Conservation (phyloP, 768 basidiomycete species). For the Amyloporia xantha region DNA sequence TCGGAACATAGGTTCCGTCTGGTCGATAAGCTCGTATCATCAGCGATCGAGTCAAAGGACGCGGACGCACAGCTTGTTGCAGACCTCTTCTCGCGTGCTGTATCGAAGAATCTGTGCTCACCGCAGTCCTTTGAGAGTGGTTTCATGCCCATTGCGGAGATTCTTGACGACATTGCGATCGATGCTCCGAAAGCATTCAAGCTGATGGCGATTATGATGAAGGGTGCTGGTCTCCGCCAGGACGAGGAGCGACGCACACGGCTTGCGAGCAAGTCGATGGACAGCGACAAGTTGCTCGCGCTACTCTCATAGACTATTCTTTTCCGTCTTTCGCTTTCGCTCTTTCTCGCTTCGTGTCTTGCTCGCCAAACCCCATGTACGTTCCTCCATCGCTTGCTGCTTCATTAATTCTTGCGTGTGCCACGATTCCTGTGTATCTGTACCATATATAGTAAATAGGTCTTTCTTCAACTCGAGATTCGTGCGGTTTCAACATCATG, state of each 20-base stretch:
- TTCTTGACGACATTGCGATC: constrained; percentile 83
- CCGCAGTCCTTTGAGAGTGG: constrained; percentile 66
- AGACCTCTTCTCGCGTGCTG: constrained; percentile 61
- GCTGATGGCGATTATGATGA: constrained; percentile 69
- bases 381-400: no score
- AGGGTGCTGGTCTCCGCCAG: constrained; percentile 51
- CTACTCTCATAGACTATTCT: not conserved
- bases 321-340: not conserved
- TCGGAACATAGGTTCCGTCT: constrained; percentile 54
- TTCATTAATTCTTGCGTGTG: no score
- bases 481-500: no score
- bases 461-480: no score
- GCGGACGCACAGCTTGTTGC: constrained; percentile 73
- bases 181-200: constrained; percentile 85
- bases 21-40: constrained; percentile 65
- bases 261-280: constrained; percentile 55
- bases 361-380: no score
- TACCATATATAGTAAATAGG: no score
- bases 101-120: constrained; percentile 54
- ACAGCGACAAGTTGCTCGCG: constrained; percentile 51
- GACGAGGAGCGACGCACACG: constrained; percentile 52
- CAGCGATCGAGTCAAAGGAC: constrained; percentile 70
- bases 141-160: constrained; percentile 59
- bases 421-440: no score
- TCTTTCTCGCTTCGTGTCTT: not conserved